Evolutionary conservation across 208 protist genomes (phyloP).

Genomic region (Trypanosoma lewisi): DNA sequence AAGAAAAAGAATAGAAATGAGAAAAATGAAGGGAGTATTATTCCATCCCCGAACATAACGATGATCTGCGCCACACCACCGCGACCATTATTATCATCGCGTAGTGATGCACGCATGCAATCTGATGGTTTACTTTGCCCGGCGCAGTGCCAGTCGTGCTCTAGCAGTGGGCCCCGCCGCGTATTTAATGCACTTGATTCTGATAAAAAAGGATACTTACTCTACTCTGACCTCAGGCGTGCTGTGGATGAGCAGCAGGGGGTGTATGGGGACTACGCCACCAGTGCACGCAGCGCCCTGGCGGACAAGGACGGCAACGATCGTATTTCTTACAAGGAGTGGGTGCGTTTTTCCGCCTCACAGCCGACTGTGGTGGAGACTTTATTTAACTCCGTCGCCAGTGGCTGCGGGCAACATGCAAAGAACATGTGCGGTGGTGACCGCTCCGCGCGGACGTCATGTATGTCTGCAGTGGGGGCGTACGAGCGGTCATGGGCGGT

Average conservation of each 20-base stretch:
- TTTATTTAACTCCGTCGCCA: constrained; percentile 26
- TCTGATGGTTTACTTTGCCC: not conserved
- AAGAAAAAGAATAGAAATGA: too few species aligned
- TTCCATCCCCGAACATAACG: too few species aligned
- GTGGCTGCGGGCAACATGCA: not conserved
- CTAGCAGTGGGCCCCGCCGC: constrained; percentile 5
- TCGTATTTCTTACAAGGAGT: constrained; percentile 50
- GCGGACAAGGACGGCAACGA: constrained; percentile 55
- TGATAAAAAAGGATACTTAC: constrained; percentile 31
- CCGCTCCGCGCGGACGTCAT: not conserved
- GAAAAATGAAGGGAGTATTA: too few species aligned
- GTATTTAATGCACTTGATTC: constrained; percentile 26
- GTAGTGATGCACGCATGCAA: too few species aligned
- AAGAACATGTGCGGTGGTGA: not conserved
- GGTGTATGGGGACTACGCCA: constrained; percentile 14
- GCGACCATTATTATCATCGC: too few species aligned
- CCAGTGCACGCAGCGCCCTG: constrained; percentile 36
- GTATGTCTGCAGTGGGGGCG: not conserved
- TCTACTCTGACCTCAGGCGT: constrained; percentile 16
- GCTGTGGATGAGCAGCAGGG: constrained; percentile 13
- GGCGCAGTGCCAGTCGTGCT: not conserved
- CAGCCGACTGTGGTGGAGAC: constrained; percentile 40
- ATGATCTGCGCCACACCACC: too few species aligned
- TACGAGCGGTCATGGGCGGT: constrained; percentile 6
- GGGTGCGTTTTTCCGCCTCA: constrained; percentile 42